Evolutionary conservation across 345 rosid genomes (phyloP), one percentile per base, ranked within the genome.

Genomic region (Citrus unshiu): DNA sequence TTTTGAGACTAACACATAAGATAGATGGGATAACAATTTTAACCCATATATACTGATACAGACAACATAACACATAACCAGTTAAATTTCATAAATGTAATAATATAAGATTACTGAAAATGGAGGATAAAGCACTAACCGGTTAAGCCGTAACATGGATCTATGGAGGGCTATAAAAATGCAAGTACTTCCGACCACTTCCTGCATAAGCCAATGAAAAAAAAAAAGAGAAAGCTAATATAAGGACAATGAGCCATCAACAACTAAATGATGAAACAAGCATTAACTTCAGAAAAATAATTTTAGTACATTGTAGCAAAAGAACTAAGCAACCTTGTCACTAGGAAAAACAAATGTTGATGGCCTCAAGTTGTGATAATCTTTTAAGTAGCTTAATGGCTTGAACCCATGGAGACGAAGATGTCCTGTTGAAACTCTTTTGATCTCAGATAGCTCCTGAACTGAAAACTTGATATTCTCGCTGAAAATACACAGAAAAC

Each of bases 391-490:
- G 79, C 85, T 87, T 83, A 96, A 84, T 65, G 98, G 94, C 90
- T 96, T 93, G 91, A 96, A 96, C 69, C 99, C 99, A 75, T 93
- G 90, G 81, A 96, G 93, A 80, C 84, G 89, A 72, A 94, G 90
- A 54, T 87, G 86, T 78, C 90, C 93, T 1, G 87, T 82, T 58
- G 97, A 84, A 66, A 94, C 86, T 85, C 89, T 89, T 86, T 94
- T 96, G 65, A 96, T 81, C 73, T 93, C 88, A 4, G 97, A 85
- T 54, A 94, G 79, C 86, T 96, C 98, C 76, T 79, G 91, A 61
- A 71, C 66, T 24, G 92, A 85, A 79, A 94, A 93, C 82, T 74
- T 89, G 80, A 94, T 35, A 78, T 86, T 83, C 85, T 84, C 88
- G 78, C 99, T 96, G 83, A 66, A 86, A 82, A 14, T 34, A 73